A percentile compares a stretch with the other conserved stretches of the same genome.
phyloP scores from a whole-genome alignment of 2,329 filamentous ascomycete species.

The Colletotrichum karsti region DNA sequence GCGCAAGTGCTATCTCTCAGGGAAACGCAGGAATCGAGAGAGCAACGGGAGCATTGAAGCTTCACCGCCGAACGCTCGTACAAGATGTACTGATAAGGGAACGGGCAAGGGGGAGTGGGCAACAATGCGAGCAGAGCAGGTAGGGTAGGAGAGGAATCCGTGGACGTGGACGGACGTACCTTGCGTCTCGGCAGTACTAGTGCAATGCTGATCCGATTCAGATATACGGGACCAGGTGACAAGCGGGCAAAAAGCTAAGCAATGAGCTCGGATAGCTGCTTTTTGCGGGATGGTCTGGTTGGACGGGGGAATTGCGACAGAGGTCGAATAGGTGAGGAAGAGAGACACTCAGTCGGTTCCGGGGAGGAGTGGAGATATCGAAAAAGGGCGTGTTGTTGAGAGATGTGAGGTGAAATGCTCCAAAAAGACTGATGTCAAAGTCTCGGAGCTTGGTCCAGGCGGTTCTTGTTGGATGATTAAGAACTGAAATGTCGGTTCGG shows the following conservation, averaged over 20 bases:
- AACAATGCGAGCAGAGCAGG: constrained; percentile 2
- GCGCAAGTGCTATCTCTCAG: not conserved
- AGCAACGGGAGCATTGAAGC: constrained; percentile 22
- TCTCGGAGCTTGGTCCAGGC: constrained; percentile 22
- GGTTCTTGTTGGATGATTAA: not conserved
- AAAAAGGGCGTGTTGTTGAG: constrained; percentile 7
- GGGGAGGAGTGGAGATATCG: constrained; percentile 26
- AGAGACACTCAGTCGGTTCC: constrained; percentile 19
- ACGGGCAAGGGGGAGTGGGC: constrained; percentile 11
- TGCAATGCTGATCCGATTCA: constrained; percentile 28
- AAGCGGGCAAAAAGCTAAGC: constrained; percentile 21
- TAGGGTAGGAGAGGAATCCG: constrained; percentile 9
- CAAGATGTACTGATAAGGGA: constrained; percentile 27
- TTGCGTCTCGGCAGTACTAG: constrained; percentile 27
- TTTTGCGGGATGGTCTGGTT: constrained; percentile 3
- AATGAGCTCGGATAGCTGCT: constrained; percentile 26
- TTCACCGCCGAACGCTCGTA: constrained; percentile 30
- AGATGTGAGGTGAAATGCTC: not conserved
- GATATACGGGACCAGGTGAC: constrained; percentile 27
- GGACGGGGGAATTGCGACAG: not conserved
- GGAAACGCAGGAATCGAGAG: constrained; percentile 21
- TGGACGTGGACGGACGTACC: constrained; percentile 27
- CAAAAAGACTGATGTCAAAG: constrained; percentile 19
- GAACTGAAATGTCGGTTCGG: constrained; percentile 7
- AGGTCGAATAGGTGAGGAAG: not conserved